Conservation (phyloP, 495 filamentous ascomycete genomes). For the Thermochaetoides thermophila region DNA sequence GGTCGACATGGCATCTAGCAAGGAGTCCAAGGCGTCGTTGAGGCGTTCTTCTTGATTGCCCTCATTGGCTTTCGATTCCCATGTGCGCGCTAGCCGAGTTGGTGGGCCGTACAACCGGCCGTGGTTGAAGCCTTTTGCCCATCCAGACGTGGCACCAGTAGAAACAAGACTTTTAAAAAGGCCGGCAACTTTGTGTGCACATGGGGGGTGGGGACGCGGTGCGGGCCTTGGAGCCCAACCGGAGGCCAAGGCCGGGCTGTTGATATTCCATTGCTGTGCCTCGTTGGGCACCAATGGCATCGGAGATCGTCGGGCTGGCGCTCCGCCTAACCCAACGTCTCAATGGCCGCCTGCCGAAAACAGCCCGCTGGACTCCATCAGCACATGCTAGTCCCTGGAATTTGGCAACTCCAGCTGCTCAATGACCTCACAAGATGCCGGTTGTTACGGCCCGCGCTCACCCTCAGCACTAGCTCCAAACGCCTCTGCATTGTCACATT, state of each 20-base stretch:
- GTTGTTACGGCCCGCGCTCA: too few species aligned
- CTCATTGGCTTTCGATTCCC: too few species aligned
- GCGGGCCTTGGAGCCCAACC: constrained; percentile 20
- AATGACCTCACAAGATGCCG: neutral
- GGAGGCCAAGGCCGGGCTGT: too few species aligned
- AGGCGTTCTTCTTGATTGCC: constrained; percentile 6
- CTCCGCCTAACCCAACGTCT: constrained; percentile 3
- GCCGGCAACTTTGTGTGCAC: constrained; percentile 6
- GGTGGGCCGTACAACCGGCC: too few species aligned
- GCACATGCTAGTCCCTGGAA: too few species aligned
- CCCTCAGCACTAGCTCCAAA: constrained; percentile 4
- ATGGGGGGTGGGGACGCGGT: constrained; percentile 12
- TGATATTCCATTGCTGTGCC: constrained; percentile 2
- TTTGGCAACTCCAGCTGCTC: too few species aligned
- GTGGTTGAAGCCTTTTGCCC: too few species aligned
- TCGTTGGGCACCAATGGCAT: constrained; percentile 14
- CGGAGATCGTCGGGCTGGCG: constrained; percentile 7
- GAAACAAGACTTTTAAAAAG: constrained; percentile 6
- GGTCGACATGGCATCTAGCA: neutral
- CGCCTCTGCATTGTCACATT: constrained; percentile 8
- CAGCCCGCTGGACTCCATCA: neutral
- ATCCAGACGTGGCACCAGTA: constrained; percentile 25
- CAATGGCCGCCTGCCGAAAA: constrained; percentile 4
- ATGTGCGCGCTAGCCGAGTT: too few species aligned
- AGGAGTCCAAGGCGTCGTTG: constrained; percentile 9